phyloP scores from a whole-genome alignment of 1,139 yeast genomes.

The Suzukiozyma palmioleophila region DNA sequence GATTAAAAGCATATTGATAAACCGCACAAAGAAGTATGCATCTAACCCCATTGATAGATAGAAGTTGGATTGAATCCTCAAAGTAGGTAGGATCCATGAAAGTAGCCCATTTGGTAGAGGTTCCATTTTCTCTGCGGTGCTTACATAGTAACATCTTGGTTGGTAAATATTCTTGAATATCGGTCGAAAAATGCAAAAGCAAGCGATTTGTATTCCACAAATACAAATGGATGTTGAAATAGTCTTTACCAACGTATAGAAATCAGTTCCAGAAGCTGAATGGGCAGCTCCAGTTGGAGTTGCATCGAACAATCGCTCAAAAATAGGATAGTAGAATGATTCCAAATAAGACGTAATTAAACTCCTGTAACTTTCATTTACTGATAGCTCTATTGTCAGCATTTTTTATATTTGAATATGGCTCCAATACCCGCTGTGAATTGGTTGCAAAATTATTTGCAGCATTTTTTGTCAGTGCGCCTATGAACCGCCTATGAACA shows the following conservation, averaged over 20 bases:
- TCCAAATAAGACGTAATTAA: slow-evolving; percentile 24
- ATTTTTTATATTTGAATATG: slow-evolving; percentile 3
- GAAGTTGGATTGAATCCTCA: slow-evolving; percentile 33
- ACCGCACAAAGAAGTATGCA: slow-evolving; percentile 59
- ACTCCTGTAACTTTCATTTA: slow-evolving; percentile 20
- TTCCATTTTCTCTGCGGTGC: slow-evolving; percentile 32
- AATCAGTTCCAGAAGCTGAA: slow-evolving; percentile 36
- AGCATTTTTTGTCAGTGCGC: no score
- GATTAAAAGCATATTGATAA: slow-evolving; percentile 41
- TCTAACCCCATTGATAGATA: slow-evolving; percentile 57
- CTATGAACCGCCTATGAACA: no score
- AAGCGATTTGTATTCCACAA: slow-evolving; percentile 47
- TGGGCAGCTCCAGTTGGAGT: slow-evolving; percentile 57
- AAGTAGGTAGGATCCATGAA: slow-evolving; percentile 45
- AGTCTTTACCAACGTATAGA: slow-evolving; percentile 40
- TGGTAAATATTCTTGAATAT: slow-evolving; percentile 50
- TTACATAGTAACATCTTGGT: slow-evolving; percentile 47
- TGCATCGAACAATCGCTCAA: slow-evolving; percentile 45
- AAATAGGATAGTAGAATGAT: slow-evolving; percentile 21
- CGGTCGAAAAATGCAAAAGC: slow-evolving; percentile 50
- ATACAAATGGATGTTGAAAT: slow-evolving; percentile 47
- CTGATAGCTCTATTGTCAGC: slow-evolving; percentile 18
- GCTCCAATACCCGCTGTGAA: not conserved
- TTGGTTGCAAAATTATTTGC: not conserved
- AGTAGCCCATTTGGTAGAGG: slow-evolving; percentile 38